Percentiles rank a stretch among this genome's conserved stretches.
Evolutionary conservation across 2,329 filamentous ascomycete genomes (phyloP).

Genomic region (Lasiodiplodia hormozganensis): DNA sequence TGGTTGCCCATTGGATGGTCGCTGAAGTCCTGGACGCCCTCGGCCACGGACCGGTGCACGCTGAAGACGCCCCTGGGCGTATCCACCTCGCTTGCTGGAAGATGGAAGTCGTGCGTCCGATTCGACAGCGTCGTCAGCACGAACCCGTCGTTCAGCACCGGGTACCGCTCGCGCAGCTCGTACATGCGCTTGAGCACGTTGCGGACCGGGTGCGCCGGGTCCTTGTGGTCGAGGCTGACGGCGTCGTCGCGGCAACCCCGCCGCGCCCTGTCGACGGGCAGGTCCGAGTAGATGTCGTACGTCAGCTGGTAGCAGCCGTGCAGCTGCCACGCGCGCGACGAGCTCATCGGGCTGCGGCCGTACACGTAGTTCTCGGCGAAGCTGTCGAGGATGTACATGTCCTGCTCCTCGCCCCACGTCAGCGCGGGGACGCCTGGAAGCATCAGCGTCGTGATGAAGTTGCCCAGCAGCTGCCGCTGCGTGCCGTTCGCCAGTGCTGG

Average conservation of each 20-base stretch:
- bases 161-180: conserved; percentile 63
- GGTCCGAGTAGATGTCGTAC: conserved; percentile 63
- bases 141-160: conserved; percentile 66
- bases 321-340: conserved; percentile 67
- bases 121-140: conserved; percentile 63
- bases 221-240: conserved; percentile 67
- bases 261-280: conserved; percentile 62
- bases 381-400: conserved; percentile 70
- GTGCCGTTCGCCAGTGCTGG: conserved; percentile 64
- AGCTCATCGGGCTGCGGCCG: conserved; percentile 68
- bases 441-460: conserved; percentile 65
- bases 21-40: conserved; percentile 57
- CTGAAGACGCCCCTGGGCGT: not conserved
- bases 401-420: conserved; percentile 70
- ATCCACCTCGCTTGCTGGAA: not conserved
- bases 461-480: conserved; percentile 62
- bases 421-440: conserved; percentile 67
- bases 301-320: conserved; percentile 68
- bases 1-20: conserved; percentile 50
- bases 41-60: not conserved
- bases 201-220: conserved; percentile 66
- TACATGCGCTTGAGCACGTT: conserved; percentile 69
- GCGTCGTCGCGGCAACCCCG: conserved; percentile 63
- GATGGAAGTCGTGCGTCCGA: conserved; percentile 50
- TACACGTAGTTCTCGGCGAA: conserved; percentile 71